phyloP scores from a whole-genome alignment of 306 rosid genomes.

The Rosa multiflora region DNA sequence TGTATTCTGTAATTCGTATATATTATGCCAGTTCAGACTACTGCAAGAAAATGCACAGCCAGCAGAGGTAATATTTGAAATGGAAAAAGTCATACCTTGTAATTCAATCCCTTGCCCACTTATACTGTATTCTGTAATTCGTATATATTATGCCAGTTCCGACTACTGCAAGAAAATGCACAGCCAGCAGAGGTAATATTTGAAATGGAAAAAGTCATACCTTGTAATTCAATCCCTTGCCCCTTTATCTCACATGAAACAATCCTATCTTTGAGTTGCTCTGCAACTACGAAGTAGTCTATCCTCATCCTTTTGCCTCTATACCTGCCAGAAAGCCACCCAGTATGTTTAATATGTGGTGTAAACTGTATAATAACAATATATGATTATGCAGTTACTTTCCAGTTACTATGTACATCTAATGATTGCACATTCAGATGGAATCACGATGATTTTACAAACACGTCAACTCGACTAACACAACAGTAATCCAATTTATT shows the following conservation, averaged over 20 bases:
- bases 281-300: slow-evolving; percentile 77
- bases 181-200: too few species aligned
- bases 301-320: slow-evolving; percentile 98
- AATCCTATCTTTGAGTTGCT: slow-evolving; percentile 64
- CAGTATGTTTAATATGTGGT: slow-evolving; percentile 21
- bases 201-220: too few species aligned
- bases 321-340: slow-evolving; percentile 58
- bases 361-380: background rate
- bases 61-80: slow-evolving; percentile 5
- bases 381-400: slow-evolving; percentile 19
- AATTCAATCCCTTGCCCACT: too few species aligned
- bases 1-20: background rate
- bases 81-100: slow-evolving; percentile 51
- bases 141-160: too few species aligned
- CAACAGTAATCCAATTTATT: background rate
- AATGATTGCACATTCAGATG: slow-evolving; percentile 7
- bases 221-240: slow-evolving; percentile 78
- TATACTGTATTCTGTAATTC: too few species aligned
- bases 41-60: background rate
- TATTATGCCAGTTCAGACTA: background rate
- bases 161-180: too few species aligned
- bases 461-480: background rate
- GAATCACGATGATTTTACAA: background rate
- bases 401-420: background rate
- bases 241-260: slow-evolving; percentile 86